These are phyloP conservation scores for Daldinia grandis DNA, from an alignment of 495 filamentous ascomycete species.

Conservation along the genomic window DNA sequence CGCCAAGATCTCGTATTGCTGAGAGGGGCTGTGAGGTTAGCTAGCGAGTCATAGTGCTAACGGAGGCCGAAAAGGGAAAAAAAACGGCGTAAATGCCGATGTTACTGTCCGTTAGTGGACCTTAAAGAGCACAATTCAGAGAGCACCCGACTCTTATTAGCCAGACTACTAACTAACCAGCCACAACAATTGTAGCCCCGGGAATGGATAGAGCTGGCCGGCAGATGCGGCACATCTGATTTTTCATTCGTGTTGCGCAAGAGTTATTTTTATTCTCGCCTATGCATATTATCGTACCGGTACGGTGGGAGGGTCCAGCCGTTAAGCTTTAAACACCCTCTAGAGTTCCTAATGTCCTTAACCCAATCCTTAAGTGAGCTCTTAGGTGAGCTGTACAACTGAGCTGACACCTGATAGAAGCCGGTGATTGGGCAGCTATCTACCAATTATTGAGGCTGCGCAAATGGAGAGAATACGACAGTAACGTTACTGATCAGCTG, in stretches of 20 bases:
- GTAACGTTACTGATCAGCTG: constrained; percentile 32
- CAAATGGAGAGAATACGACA: constrained; percentile 15
- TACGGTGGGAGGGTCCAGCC: constrained; percentile 19
- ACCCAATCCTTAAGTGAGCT: neutral
- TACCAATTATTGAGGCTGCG: constrained; percentile 14
- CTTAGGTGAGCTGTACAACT: neutral
- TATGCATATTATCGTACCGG: constrained; percentile 32
- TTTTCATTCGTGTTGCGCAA: constrained; percentile 19
- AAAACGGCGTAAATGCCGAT: constrained; percentile 17
- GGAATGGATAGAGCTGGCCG: constrained; percentile 15
- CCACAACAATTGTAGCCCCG: neutral
- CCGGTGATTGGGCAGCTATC: constrained; percentile 14
- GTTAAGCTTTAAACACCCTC: neutral
- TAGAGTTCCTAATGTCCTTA: neutral
- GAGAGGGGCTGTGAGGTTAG: constrained; percentile 30
- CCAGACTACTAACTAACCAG: neutral
- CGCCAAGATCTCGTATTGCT: constrained; percentile 42
- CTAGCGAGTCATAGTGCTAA: constrained; percentile 12
- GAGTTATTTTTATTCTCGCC: constrained; percentile 27
- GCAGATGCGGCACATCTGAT: neutral
- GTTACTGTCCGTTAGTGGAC: constrained; percentile 5
- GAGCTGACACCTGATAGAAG: neutral
- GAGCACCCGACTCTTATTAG: constrained; percentile 1
- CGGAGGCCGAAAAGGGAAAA: constrained; percentile 28
- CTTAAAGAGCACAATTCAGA: constrained; percentile 1